A percentile compares a stretch with the other conserved stretches of the same genome.
Evolutionary conservation across 495 filamentous ascomycete species (phyloP).

Genomic region (Saxophila tyrrhenica): DNA sequence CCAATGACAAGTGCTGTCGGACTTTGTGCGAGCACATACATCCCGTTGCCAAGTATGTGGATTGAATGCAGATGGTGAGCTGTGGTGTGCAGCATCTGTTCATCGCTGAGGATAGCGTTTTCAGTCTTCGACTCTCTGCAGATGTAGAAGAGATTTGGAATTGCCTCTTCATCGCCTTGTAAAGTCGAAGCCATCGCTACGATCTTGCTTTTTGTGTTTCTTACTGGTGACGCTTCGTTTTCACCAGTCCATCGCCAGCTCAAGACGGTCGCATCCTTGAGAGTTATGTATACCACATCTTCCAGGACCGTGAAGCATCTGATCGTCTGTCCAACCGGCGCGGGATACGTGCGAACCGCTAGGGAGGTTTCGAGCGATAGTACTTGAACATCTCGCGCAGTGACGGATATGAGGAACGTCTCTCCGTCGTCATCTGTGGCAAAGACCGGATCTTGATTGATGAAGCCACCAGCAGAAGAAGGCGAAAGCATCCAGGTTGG

Average conservation of each 20-base stretch:
- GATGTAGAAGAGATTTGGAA: background rate
- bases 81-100: conserved; percentile 17
- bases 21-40: conserved; percentile 19
- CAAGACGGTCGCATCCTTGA: conserved; percentile 51
- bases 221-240: background rate
- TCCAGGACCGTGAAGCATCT: conserved; percentile 50
- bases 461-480: conserved; percentile 55
- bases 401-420: conserved; percentile 52
- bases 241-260: conserved; percentile 57
- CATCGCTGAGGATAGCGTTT: background rate
- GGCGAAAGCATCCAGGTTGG: conserved; percentile 48
- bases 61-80: conserved; percentile 13
- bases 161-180: background rate
- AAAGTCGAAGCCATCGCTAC: background rate
- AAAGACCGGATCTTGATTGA: conserved; percentile 67
- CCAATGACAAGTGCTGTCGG: conserved; percentile 1
- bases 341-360: conserved; percentile 49
- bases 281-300: conserved; percentile 59
- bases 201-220: background rate
- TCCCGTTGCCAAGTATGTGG: conserved; percentile 25
- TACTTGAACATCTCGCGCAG: conserved; percentile 55
- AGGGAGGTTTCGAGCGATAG: conserved; percentile 74
- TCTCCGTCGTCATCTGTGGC: conserved; percentile 40
- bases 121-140: background rate
- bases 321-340: conserved; percentile 30